These are phyloP conservation scores for Pachysandra terminalis DNA, from an alignment of 164 flowering plant species.

Conservation along the genomic window DNA sequence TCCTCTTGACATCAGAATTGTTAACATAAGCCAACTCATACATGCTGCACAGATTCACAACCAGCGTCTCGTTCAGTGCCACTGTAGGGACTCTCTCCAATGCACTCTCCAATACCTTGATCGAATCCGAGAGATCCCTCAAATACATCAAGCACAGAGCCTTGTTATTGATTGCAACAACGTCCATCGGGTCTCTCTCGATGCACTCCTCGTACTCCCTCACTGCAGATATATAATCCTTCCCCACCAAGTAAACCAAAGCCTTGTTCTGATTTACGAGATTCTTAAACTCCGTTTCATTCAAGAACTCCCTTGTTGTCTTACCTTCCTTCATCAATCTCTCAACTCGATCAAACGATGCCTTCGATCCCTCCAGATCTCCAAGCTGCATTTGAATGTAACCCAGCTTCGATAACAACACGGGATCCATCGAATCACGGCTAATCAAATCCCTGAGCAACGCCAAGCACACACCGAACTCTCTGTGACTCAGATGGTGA, in stretches of 20 bases:
- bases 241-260: conserved; percentile 69
- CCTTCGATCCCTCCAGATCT: conserved; percentile 74
- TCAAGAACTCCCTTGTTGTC: conserved; percentile 22
- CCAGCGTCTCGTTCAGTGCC: conserved; percentile 80
- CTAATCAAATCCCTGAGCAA: conserved; percentile 40
- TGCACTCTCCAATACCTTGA: conserved; percentile 85
- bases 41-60: conserved; percentile 96
- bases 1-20: conserved; percentile 81
- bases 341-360: conserved; percentile 53
- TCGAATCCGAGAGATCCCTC: conserved; percentile 90
- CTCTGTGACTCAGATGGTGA: conserved; percentile 62
- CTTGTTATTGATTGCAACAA: conserved; percentile 83
- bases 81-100: conserved; percentile 81
- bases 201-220: conserved; percentile 93
- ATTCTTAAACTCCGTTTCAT: conserved; percentile 47
- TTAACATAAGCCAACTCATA: conserved; percentile 96
- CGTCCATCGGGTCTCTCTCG: conserved; percentile 72
- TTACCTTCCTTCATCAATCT: conserved; percentile 27
- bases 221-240: conserved; percentile 93
- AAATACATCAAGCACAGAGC: conserved; percentile 94
- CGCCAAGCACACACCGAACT: conserved; percentile 54
- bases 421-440: conserved; percentile 31
- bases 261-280: conserved; percentile 79
- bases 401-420: conserved; percentile 67
- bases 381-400: conserved; percentile 83